Base-by-base conservation (phyloP, 805 yeast species). In the Naumovozyma baii region DNA sequence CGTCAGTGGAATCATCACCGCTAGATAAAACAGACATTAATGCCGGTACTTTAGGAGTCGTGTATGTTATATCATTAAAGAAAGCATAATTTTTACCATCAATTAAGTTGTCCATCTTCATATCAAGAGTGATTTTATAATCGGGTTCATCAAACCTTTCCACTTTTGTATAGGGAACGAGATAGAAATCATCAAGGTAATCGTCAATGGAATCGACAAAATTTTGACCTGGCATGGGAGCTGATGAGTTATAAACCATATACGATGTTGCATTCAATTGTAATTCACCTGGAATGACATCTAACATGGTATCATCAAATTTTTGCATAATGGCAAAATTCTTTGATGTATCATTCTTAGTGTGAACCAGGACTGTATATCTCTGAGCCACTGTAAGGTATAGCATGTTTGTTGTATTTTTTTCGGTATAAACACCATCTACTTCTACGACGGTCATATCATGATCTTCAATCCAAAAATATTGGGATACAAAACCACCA, bases 31-130 rank as follows among this genome's bases (percentile, higher is more conserved):
- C 95, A 3, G 95, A 76, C 63, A 76, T 72, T 44, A 92, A 67
- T 4, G 88, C 67, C 37, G 98, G 98, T 13, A 90, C 94, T 63
- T 77, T 81, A 47, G 97, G 95, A 30, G 74, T 60, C 28, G 74
- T 68, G 64, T 75, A 92, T 18, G 94, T 74, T 55, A 83, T 69
- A 59, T 85, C 81, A 71, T 90, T 88, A 80, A 90, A 86, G 67
- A 90, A 83, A n/a, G 97, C 97, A 59, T 92, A 92, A 68, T 87
- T 87, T 46, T 80, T 70, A 68, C 98, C 98, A 62, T 86, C 69
- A 36, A 71, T 73, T 63, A 92, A 70, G 69, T 85, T 84, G 61
- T 81, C 80, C 96, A 92, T 87, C 19, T 63, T 59, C 42, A 92
- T 88, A 51, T 77, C 78, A 38, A 92, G 67, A n/a, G 75, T 70